Evolutionary conservation across 352 stramenopile genomes (phyloP).

Genomic region (Phytophthora ohioensis): DNA sequence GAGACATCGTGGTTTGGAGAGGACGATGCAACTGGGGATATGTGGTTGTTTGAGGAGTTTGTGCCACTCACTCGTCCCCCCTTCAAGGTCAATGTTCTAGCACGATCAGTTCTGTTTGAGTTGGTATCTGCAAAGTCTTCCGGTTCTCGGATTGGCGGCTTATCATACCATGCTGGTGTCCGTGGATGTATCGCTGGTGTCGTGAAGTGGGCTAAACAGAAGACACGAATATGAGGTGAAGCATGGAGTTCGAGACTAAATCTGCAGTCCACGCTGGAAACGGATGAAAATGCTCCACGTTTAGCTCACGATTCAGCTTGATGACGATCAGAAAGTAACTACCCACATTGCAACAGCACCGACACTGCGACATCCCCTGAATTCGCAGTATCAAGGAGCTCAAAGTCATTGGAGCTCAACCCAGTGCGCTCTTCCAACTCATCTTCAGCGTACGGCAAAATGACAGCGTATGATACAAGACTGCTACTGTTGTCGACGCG

Average conservation of each 20-base stretch:
- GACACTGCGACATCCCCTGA: constrained; percentile 29
- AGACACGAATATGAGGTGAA: not conserved
- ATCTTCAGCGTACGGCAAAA: constrained; percentile 33
- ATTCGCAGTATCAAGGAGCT: constrained; percentile 27
- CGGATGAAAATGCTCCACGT: not conserved
- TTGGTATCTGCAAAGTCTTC: not conserved
- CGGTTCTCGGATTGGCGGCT: not conserved
- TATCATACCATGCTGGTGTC: not conserved
- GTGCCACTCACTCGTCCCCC: constrained; percentile 13
- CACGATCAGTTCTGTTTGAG: constrained; percentile 5
- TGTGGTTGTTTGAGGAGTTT: constrained; percentile 30
- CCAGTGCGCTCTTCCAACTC: constrained; percentile 43
- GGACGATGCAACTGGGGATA: constrained; percentile 35
- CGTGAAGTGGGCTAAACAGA: constrained; percentile 3
- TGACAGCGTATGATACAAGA: constrained; percentile 14
- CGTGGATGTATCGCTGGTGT: not conserved
- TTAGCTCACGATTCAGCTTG: not conserved
- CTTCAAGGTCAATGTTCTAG: not conserved
- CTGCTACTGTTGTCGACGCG: not conserved
- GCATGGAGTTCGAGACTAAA: not conserved
- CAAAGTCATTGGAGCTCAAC: constrained; percentile 28
- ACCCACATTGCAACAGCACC: constrained; percentile 31
- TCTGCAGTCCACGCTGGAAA: not conserved
- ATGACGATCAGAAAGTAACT: not conserved
- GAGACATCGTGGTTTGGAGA: constrained; percentile 43